Evolutionary conservation across 1,139 yeast genomes (phyloP).

Genomic region (Magnusiomyces paraingens): DNA sequence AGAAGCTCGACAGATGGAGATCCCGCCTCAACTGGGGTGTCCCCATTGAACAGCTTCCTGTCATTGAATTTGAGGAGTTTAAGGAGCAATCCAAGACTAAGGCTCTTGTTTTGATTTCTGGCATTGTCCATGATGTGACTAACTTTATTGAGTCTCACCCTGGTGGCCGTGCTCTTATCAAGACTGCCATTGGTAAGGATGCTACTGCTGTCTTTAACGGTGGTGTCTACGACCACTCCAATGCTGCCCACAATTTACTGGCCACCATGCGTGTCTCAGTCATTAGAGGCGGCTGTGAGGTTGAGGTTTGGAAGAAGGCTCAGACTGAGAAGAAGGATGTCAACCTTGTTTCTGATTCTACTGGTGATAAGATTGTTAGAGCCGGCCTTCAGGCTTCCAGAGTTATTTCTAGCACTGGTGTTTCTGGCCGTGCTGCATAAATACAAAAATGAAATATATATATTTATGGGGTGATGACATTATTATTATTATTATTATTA

Average conservation of each 20-base stretch:
- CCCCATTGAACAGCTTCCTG: conserved; percentile 74
- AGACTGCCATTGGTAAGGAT: conserved; percentile 88
- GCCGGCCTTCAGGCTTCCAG: conserved; percentile 56
- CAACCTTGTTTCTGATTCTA: conserved; percentile 44
- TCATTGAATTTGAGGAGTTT: conserved; percentile 84
- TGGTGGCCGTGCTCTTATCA: conserved; percentile 88
- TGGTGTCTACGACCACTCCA: conserved; percentile 94
- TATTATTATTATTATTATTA: too few species aligned
- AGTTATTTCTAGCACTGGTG: conserved; percentile 28
- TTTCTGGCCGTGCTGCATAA: conserved; percentile 31
- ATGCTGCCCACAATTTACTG: conserved; percentile 93
- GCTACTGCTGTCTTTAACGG: conserved; percentile 97
- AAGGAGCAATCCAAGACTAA: conserved; percentile 54
- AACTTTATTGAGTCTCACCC: conserved; percentile 88
- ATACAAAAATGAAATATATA: conserved; percentile 1
- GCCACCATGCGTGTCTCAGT: conserved; percentile 97
- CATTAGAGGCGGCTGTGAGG: conserved; percentile 78
- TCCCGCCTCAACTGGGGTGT: conserved; percentile 87
- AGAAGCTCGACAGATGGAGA: conserved; percentile 82
- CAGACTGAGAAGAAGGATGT: conserved; percentile 32
- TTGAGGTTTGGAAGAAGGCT: conserved; percentile 60
- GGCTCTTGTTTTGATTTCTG: conserved; percentile 75
- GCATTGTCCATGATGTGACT: conserved; percentile 90
- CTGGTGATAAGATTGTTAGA: conserved; percentile 49
- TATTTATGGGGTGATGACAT: not conserved